Evolutionary conservation across 1,284 basidiomycete genomes (phyloP).

Genomic region (Paramarasmius palmivorus): DNA sequence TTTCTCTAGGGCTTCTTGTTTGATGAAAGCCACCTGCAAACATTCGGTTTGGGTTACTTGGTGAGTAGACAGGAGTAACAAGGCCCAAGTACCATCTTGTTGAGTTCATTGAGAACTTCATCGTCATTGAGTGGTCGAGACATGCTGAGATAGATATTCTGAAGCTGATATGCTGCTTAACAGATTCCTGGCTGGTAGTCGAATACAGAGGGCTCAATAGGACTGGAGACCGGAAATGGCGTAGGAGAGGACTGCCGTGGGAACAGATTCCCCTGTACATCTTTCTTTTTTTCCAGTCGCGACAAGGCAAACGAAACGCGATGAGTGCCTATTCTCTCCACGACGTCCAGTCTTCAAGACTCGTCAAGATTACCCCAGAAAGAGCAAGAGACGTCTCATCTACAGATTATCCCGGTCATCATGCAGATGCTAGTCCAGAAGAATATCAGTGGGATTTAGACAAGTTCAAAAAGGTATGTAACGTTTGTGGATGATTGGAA

Average conservation of each 20-base stretch:
- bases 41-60: neutral
- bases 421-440: constrained; percentile 58
- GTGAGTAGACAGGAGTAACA: neutral
- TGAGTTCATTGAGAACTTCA: constrained; percentile 96
- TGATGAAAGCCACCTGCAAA: constrained; percentile 89
- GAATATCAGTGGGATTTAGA: constrained; percentile 82
- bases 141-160: constrained; percentile 38
- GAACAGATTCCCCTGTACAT: too few species aligned
- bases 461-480: constrained; percentile 75
- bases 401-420: constrained; percentile 87
- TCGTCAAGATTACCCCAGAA: constrained; percentile 58
- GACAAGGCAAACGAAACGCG: too few species aligned
- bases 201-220: too few species aligned
- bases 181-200: too few species aligned
- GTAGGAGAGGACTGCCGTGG: too few species aligned
- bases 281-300: too few species aligned
- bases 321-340: too few species aligned
- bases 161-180: too few species aligned
- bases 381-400: constrained; percentile 81
- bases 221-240: too few species aligned
- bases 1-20: constrained; percentile 95
- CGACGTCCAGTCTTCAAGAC: constrained; percentile 31
- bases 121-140: constrained; percentile 88
- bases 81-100: constrained; percentile 84
- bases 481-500: constrained; percentile 5